A percentile compares a stretch with the other conserved stretches of the same genome.
Conservation (phyloP, 2,329 filamentous ascomycete genomes). For the Penicillium sp. region DNA sequence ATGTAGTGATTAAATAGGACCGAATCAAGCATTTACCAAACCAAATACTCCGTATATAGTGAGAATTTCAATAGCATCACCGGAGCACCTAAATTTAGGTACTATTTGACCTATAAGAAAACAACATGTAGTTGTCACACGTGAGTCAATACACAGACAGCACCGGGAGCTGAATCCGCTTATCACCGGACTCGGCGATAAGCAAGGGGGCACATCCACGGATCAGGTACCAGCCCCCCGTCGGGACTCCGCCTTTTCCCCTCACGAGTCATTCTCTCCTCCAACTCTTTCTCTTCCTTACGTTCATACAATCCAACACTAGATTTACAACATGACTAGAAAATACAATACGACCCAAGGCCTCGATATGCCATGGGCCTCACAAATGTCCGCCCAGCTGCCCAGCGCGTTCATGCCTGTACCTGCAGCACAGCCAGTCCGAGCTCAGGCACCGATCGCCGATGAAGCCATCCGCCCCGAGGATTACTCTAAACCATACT, state of each 20-base stretch:
- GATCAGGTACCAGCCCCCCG: constrained; percentile 15
- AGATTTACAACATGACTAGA: constrained; percentile 32
- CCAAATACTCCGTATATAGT: no score
- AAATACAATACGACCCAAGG: constrained; percentile 25
- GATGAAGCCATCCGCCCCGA: constrained; percentile 44
- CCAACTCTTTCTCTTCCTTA: constrained; percentile 9
- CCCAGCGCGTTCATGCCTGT: constrained; percentile 23
- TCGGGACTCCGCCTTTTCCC: constrained; percentile 21
- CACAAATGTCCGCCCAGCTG: constrained; percentile 30
- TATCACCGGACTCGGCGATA: constrained; percentile 21
- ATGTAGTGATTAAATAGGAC: not conserved
- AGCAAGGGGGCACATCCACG: constrained; percentile 14
- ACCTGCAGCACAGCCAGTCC: constrained; percentile 16
- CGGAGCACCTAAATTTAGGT: not conserved
- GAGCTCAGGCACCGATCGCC: constrained; percentile 17
- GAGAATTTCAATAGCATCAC: not conserved
- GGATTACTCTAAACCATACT: constrained; percentile 78
- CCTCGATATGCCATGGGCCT: constrained; percentile 34
- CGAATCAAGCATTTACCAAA: not conserved
- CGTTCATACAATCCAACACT: not conserved
- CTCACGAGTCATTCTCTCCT: constrained; percentile 17
- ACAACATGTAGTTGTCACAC: not conserved
- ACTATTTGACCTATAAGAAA: not conserved
- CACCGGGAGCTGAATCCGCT: not conserved
- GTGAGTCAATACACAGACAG: not conserved